These are phyloP conservation scores for Saccharomyces paradoxus DNA, from an alignment of 805 yeast species.

Conservation along the genomic window DNA sequence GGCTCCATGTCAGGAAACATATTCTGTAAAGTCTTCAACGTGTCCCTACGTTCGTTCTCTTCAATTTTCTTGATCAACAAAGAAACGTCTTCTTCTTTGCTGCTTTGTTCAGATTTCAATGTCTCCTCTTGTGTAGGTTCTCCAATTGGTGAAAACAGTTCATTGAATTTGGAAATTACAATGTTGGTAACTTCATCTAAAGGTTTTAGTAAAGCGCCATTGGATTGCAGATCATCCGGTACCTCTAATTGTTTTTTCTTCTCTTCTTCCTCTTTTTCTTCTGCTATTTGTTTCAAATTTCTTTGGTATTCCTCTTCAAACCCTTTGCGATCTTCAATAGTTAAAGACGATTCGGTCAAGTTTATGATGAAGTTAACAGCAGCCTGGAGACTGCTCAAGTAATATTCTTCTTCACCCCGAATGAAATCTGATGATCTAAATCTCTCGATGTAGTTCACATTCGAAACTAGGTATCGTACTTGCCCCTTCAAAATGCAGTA, in stretches of 20 bases:
- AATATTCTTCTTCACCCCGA: conserved; percentile 85
- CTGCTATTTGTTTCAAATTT: conserved; percentile 37
- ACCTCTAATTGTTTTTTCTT: not conserved
- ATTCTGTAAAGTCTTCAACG: conserved; percentile 43
- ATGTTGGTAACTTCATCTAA: conserved; percentile 24
- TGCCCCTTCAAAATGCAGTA: conserved; percentile 67
- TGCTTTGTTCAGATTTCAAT: not conserved
- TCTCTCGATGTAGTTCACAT: conserved; percentile 75
- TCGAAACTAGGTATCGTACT: conserved; percentile 60
- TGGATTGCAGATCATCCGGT: not conserved
- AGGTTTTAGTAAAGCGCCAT: conserved; percentile 6
- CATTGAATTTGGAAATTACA: conserved; percentile 17
- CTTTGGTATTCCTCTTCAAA: conserved; percentile 39
- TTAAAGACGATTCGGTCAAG: conserved; percentile 48
- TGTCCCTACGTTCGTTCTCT: conserved; percentile 38
- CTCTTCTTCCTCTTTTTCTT: conserved; percentile 19
- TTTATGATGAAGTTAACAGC: conserved; percentile 74
- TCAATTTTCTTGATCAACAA: conserved; percentile 33
- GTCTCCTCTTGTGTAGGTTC: conserved; percentile 3
- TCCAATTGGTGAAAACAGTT: conserved; percentile 11
- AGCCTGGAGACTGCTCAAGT: conserved; percentile 81
- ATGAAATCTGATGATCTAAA: conserved; percentile 70
- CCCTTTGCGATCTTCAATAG: conserved; percentile 53
- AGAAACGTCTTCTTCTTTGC: conserved; percentile 16
- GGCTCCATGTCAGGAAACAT: conserved; percentile 73